Percentiles rank a stretch among this genome's conserved stretches.
phyloP scores from a whole-genome alignment of 1,284 basidiomycete genomes.

The Ustilago bromivora region DNA sequence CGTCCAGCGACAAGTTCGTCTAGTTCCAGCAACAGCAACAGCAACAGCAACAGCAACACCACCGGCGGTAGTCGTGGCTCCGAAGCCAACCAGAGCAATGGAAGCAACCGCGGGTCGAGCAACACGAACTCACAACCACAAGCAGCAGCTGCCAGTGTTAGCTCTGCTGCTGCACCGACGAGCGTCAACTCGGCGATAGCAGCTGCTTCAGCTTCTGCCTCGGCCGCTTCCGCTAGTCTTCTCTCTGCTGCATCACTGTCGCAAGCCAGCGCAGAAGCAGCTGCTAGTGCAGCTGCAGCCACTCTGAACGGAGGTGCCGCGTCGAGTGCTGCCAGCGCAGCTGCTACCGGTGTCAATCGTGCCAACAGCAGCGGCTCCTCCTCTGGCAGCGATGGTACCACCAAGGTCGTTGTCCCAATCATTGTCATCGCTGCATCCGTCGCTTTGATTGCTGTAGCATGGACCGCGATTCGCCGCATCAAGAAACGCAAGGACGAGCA shows the following conservation, averaged over 20 bases:
- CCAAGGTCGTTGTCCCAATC: conserved; percentile 53
- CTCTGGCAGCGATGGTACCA: conserved; percentile 29
- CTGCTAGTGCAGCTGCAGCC: conserved; percentile 26
- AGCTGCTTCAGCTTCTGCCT: conserved; percentile 25
- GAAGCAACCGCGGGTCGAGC: conserved; percentile 14
- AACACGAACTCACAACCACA: conserved; percentile 16
- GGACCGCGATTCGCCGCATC: conserved; percentile 30
- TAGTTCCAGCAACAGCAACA: conserved; percentile 17
- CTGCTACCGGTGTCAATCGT: conserved; percentile 22
- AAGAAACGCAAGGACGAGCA: conserved; percentile 21
- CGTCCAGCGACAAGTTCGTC: conserved; percentile 14
- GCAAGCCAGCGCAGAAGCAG: conserved; percentile 16
- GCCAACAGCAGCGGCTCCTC: conserved; percentile 30
- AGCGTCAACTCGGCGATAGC: conserved; percentile 16
- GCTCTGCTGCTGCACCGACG: conserved; percentile 13
- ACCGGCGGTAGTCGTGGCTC: conserved; percentile 8
- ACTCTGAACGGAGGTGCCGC: neutral
- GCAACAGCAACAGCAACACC: conserved; percentile 14
- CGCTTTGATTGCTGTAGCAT: conserved; percentile 34
- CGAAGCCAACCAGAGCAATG: conserved; percentile 15
- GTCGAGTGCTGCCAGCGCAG: conserved; percentile 4
- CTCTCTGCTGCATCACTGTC: conserved; percentile 31
- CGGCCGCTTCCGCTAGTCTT: conserved; percentile 27
- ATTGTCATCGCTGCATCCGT: conserved; percentile 42
- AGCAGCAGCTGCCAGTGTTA: conserved; percentile 14